Percentiles rank a stretch among this genome's conserved stretches.
Evolutionary conservation across 1,284 basidiomycete species (phyloP).

Genomic region (Melampsora larici-populina): DNA sequence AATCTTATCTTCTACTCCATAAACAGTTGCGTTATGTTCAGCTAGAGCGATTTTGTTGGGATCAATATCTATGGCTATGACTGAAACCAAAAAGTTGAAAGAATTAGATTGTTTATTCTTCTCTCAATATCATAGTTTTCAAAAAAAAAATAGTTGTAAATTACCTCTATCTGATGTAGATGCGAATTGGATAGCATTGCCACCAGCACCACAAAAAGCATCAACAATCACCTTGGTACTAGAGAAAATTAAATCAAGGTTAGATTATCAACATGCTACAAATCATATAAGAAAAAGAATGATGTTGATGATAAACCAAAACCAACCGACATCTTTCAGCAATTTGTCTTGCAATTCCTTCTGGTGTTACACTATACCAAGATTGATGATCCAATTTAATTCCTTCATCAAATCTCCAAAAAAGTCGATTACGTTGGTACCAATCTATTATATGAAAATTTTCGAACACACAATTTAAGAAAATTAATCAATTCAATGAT

Average conservation of each 20-base stretch:
- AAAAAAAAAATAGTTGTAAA: constrained; percentile 17
- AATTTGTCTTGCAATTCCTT: constrained; percentile 82
- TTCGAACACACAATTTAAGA: constrained; percentile 38
- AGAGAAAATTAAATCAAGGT: background rate
- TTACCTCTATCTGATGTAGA: constrained; percentile 73
- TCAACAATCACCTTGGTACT: constrained; percentile 63
- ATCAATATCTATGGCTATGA: constrained; percentile 88
- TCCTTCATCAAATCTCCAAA: constrained; percentile 71
- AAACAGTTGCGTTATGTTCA: constrained; percentile 83
- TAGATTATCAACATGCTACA: no score
- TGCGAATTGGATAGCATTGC: constrained; percentile 95
- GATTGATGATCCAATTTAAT: constrained; percentile 64
- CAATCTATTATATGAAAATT: constrained; percentile 67
- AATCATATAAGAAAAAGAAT: background rate
- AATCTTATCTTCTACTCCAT: constrained; percentile 89
- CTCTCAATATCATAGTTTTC: no score
- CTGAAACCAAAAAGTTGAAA: constrained; percentile 55
- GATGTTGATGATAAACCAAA: constrained; percentile 53
- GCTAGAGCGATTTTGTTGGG: constrained; percentile 77
- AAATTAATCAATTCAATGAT: constrained; percentile 22
- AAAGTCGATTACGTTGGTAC: constrained; percentile 72
- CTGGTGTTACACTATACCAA: constrained; percentile 96
- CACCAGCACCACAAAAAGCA: constrained; percentile 95
- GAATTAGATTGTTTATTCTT: constrained; percentile 10
- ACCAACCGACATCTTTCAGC: constrained; percentile 83